A percentile compares a stretch with the other conserved stretches of the same genome.
Conservation (phyloP, 148 eudicot species). For the Polygonum maritimum region DNA sequence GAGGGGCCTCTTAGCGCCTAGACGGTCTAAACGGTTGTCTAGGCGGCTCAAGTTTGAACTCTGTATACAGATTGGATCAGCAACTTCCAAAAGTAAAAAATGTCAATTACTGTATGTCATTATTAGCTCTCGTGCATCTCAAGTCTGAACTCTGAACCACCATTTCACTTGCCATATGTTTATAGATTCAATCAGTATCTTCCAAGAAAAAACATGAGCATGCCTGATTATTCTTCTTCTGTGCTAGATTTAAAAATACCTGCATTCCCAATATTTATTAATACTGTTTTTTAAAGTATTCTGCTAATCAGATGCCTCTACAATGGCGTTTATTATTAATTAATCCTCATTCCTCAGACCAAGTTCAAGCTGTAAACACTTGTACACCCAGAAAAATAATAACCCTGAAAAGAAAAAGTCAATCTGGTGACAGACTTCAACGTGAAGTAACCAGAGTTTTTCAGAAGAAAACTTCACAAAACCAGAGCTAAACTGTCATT, state of each 20-base stretch:
- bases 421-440: conserved; percentile 2
- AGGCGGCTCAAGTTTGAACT: no score
- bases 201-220: neutral
- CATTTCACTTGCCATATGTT: neutral
- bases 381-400: neutral
- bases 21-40: no score
- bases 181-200: neutral
- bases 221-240: neutral
- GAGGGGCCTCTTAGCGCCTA: no score
- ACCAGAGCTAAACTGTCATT: neutral
- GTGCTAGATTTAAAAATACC: neutral
- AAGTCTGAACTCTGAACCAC: no score
- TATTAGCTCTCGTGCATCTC: neutral
- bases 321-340: neutral
- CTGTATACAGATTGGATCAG: no score
- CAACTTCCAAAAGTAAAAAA: no score
- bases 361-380: neutral
- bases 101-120: neutral
- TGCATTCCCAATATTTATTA: neutral
- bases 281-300: neutral
- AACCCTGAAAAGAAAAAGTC: neutral
- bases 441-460: neutral
- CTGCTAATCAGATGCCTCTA: neutral
- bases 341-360: neutral
- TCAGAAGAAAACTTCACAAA: neutral